Evolutionary conservation across 2,329 filamentous ascomycete species (phyloP), one percentile per base, ranked within the genome.

Genomic region (Colletotrichum orchidophilum): DNA sequence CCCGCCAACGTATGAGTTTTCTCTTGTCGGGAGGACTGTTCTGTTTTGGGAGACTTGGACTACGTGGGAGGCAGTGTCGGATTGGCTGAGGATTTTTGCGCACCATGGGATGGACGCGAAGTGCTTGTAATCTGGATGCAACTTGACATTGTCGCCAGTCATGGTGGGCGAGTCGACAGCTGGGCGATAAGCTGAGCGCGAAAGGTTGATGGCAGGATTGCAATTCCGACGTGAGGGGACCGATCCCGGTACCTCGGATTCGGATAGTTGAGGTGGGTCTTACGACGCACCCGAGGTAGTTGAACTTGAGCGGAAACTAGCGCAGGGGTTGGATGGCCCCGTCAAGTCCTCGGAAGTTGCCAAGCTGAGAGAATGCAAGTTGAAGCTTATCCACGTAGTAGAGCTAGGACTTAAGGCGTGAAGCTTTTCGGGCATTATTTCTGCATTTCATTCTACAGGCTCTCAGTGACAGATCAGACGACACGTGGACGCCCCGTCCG

Each of bases 101-200:
- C 80, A 82, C 82, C 82, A 83, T 4, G 81, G 78, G 39, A 81
- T 77, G 2, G 80, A 77, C 42, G 72, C 74, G 75, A 84, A 83
- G 76, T 81, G 71, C 26, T 66, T 58, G 62, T 66, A 62, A 7
- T 73, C 72, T 1, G 59, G 65, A n/a, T 73, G 64, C 5, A 33
- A 53, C 27, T 63, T 59, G 26, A 71, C 52, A 5, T 21, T 18
- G 53, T 24, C 27, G 52, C 21, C 27, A 35, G 66, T 35, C 64
- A 69, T 71, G 52, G 46, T 15, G 18, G n/a, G 26, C 27, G 58
- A 26, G 27, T 35, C n/a, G n/a, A 29, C 24, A 9, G 3, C 1
- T 39, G 21, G 61, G 4, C 15, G 2, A 33, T 5, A 8, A 24
- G n/a, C n/a, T 35, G 18, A 1, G 2, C 9, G n/a, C 11, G 55